Percentiles rank a stretch among this genome's conserved stretches.
Evolutionary conservation across 106 monocot genomes (phyloP).

Genomic region (Dendrobium officinale): DNA sequence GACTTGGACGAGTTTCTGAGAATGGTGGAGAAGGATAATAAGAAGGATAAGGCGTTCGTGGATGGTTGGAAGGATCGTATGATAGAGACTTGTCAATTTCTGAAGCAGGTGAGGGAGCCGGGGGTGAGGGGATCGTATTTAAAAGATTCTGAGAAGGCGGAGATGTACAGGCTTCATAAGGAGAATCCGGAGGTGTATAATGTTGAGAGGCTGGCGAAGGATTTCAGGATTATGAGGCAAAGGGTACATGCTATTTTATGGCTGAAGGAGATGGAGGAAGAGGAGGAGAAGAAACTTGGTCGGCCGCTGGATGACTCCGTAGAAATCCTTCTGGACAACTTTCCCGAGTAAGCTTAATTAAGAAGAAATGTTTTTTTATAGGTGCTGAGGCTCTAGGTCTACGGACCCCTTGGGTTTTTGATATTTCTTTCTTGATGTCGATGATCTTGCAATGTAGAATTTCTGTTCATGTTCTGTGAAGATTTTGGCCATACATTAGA

Average conservation of each 20-base stretch:
- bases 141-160: conserved; percentile 90
- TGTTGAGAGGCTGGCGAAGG: conserved; percentile 82
- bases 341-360: conserved; percentile 65
- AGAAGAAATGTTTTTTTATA: neutral
- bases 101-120: conserved; percentile 94
- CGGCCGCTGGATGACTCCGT: conserved; percentile 72
- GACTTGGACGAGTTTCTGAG: conserved; percentile 43
- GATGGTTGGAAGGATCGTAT: conserved; percentile 60
- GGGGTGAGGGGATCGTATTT: conserved; percentile 69
- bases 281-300: conserved; percentile 86
- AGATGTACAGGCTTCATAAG: conserved; percentile 90
- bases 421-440: neutral
- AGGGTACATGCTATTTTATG: conserved; percentile 85
- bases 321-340: conserved; percentile 76
- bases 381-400: neutral
- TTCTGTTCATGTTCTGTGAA: neutral
- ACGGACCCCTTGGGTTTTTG: neutral
- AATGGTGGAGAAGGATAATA: conserved; percentile 39
- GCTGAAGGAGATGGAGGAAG: conserved; percentile 96
- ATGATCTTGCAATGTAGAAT: neutral
- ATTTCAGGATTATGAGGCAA: conserved; percentile 82
- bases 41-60: conserved; percentile 36
- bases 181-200: conserved; percentile 67
- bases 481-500: neutral
- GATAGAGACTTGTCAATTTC: conserved; percentile 51